Percentiles rank a stretch among this genome's conserved stretches.
Conservation (phyloP, 1,284 basidiomycete genomes). For the Spongiforma sp. region DNA sequence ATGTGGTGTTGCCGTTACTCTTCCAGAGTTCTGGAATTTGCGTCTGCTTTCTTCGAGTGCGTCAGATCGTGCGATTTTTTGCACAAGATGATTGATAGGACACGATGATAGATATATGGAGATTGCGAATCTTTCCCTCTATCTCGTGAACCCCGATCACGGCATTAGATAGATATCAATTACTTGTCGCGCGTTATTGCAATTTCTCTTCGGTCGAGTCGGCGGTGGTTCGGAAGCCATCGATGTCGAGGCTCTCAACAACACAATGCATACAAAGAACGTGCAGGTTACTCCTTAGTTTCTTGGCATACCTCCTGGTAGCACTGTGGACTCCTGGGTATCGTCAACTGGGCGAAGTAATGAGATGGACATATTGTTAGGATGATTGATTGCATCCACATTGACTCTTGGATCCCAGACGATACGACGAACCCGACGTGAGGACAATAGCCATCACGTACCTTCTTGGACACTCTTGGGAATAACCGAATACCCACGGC, state of each 20-base stretch:
- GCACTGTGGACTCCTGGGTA: conserved; percentile 23
- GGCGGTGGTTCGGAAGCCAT: conserved; percentile 5
- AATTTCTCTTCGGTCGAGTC: conserved; percentile 23
- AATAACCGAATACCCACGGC: conserved; percentile 71
- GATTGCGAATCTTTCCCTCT: conserved; percentile 69
- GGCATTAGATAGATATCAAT: conserved; percentile 64
- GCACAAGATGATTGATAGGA: neutral
- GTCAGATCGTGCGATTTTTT: conserved; percentile 26
- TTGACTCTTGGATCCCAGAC: too few species aligned
- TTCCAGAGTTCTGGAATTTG: conserved; percentile 44
- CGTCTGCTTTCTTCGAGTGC: conserved; percentile 52
- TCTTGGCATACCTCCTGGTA: conserved; percentile 28
- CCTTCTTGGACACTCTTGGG: conserved; percentile 71
- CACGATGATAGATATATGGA: conserved; percentile 57
- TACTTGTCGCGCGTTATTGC: conserved; percentile 49
- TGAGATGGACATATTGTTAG: too few species aligned
- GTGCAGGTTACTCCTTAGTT: conserved; percentile 22
- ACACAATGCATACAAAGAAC: conserved; percentile 18
- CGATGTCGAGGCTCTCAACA: conserved; percentile 27
- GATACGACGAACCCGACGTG: too few species aligned
- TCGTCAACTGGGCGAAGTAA: conserved; percentile 22
- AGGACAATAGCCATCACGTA: too few species aligned
- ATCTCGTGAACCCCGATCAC: conserved; percentile 72
- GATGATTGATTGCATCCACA: too few species aligned
- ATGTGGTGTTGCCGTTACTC: conserved; percentile 63